Evolutionary conservation across 169 alveolate genomes (phyloP).

Genomic region (Ichthyophthirius multifiliis): DNA sequence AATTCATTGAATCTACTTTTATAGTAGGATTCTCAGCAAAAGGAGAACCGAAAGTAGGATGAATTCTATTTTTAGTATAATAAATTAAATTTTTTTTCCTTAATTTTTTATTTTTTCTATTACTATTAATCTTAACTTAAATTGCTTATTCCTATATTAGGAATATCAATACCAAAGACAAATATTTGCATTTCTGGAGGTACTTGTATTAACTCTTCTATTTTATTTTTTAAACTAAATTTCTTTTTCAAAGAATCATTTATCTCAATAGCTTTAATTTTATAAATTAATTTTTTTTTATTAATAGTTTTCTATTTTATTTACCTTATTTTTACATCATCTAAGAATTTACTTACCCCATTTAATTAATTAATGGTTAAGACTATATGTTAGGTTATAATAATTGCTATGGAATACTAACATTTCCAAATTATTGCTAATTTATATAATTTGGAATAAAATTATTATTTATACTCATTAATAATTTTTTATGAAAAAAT

Average conservation of each 20-base stretch:
- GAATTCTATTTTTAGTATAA: not conserved
- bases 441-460: too few species aligned
- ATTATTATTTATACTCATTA: too few species aligned
- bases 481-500: too few species aligned
- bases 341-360: too few species aligned
- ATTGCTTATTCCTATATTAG: not conserved
- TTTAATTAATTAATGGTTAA: too few species aligned
- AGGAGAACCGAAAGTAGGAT: not conserved
- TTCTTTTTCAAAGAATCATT: not conserved
- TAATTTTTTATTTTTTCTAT: not conserved
- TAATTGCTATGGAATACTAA: too few species aligned
- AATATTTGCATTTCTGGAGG: not conserved
- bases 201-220: not conserved
- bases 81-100: not conserved
- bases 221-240: not conserved
- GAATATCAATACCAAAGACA: constrained; percentile 8
- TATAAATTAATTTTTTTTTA: too few species aligned
- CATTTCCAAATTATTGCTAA: too few species aligned
- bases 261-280: not conserved
- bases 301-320: too few species aligned
- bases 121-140: not conserved
- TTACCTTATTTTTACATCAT: too few species aligned
- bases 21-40: constrained; percentile 1
- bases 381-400: too few species aligned
- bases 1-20: not conserved